These are phyloP conservation scores for Batkoa obscura DNA, from an alignment of 371 early-diverging fungal species.

Conservation along the genomic window DNA sequence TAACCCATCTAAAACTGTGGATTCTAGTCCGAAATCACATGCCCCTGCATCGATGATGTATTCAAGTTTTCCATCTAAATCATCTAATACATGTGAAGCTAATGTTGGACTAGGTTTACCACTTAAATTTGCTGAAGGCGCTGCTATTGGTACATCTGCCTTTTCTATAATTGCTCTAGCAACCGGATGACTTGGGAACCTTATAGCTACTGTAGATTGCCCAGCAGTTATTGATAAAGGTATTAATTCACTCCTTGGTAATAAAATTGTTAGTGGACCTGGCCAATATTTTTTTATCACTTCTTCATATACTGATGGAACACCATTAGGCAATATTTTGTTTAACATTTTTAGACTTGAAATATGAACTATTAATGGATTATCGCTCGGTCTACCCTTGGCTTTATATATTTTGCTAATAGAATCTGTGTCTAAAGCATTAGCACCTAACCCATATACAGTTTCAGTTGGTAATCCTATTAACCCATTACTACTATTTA, in stretches of 20 bases:
- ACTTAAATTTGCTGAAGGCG: slow-evolving; percentile 98
- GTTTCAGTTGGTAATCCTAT: slow-evolving; percentile 99
- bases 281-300: slow-evolving; percentile 90
- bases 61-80: slow-evolving; percentile 67
- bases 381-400: slow-evolving; percentile 93
- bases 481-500: slow-evolving; percentile 7
- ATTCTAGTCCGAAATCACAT: slow-evolving; percentile 89
- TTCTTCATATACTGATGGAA: slow-evolving; percentile 4
- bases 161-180: slow-evolving; percentile 74
- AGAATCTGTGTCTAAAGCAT: slow-evolving; percentile 53
- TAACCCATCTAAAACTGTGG: slow-evolving; percentile 83
- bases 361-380: slow-evolving; percentile 97
- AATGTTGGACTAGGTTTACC: slow-evolving; percentile 93
- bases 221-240: slow-evolving; percentile 70
- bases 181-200: slow-evolving; percentile 87
- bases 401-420: slow-evolving; percentile 72
- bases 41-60: slow-evolving; percentile 86
- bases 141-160: slow-evolving; percentile 88
- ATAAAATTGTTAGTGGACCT: slow-evolving; percentile 91
- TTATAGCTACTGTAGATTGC: slow-evolving; percentile 77
- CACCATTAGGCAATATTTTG: slow-evolving; percentile 27
- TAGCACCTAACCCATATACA: slow-evolving; percentile 97
- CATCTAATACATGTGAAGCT: slow-evolving; percentile 79
- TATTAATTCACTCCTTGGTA: slow-evolving; percentile 50
- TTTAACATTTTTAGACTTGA: slow-evolving; percentile 81